A percentile compares a stretch with the other conserved stretches of the same genome.
Conservation (phyloP, 1,284 basidiomycete species). For the Fomitopsis betulina region DNA sequence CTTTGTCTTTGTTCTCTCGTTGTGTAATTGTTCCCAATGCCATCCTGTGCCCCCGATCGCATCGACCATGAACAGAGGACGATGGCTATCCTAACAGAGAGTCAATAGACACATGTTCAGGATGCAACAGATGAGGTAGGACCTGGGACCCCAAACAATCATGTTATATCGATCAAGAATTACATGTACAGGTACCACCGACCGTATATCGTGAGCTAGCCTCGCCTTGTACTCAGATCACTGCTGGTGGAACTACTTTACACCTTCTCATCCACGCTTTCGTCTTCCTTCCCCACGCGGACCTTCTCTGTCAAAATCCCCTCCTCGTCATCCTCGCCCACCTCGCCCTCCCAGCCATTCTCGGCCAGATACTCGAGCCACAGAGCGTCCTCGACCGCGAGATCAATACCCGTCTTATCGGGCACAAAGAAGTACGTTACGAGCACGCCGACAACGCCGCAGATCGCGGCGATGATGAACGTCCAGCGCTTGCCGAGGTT, state of each 20-base stretch:
- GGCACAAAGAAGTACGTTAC: conserved; percentile 69
- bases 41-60: too few species aligned
- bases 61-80: too few species aligned
- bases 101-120: too few species aligned
- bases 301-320: neutral
- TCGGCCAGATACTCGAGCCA: conserved; percentile 58
- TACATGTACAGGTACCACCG: too few species aligned
- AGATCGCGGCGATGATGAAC: conserved; percentile 70
- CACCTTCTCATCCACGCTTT: neutral
- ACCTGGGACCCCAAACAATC: too few species aligned
- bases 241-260: neutral
- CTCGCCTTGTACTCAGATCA: too few species aligned
- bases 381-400: conserved; percentile 59
- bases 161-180: too few species aligned
- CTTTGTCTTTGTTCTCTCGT: too few species aligned
- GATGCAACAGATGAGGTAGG: too few species aligned
- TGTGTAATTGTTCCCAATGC: too few species aligned
- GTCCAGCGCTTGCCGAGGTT: conserved; percentile 67
- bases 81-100: too few species aligned
- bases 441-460: conserved; percentile 56
- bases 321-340: conserved; percentile 51
- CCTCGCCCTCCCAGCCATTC: conserved; percentile 63
- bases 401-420: conserved; percentile 64
- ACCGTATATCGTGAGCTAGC: too few species aligned
- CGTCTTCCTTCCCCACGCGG: neutral